These are phyloP conservation scores for Tricholoma sp. DNA, from an alignment of 768 basidiomycete species.

Conservation along the genomic window DNA sequence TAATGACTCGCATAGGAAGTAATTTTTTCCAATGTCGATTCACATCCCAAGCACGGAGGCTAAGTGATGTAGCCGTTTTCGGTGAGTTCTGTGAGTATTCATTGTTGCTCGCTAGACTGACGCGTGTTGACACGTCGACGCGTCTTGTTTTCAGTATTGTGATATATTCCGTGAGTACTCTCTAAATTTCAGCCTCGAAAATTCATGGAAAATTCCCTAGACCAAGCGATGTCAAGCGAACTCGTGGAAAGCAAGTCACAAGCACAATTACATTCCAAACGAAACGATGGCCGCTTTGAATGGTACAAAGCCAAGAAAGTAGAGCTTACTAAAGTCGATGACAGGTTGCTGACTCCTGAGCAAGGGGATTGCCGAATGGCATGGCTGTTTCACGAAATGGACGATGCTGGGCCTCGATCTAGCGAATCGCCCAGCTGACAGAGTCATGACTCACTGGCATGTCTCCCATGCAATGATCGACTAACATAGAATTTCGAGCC, in stretches of 20 bases:
- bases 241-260: conserved; percentile 15
- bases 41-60: conserved; percentile 2
- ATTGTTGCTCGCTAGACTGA: not conserved
- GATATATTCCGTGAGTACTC: conserved; percentile 7
- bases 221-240: conserved; percentile 11
- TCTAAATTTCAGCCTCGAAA: not conserved
- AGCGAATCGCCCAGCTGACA: conserved; percentile 9
- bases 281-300: conserved; percentile 1
- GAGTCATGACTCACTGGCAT: conserved; percentile 12
- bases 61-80: conserved; percentile 10
- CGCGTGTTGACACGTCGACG: not conserved
- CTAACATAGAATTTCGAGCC: not conserved
- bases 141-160: conserved; percentile 5
- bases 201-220: too few species aligned
- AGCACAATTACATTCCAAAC: conserved; percentile 4
- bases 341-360: conserved; percentile 3
- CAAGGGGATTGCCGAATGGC: conserved; percentile 10
- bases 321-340: conserved; percentile 3
- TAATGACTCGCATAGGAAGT: too few species aligned
- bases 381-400: conserved; percentile 4
- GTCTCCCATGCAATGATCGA: not conserved
- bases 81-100: not conserved
- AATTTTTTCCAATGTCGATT: conserved; percentile 7
- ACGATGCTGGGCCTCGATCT: conserved; percentile 7
- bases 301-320: conserved; percentile 4